Evolutionary conservation across 495 filamentous ascomycete species (phyloP).

Genomic region (Talaromyces liani): DNA sequence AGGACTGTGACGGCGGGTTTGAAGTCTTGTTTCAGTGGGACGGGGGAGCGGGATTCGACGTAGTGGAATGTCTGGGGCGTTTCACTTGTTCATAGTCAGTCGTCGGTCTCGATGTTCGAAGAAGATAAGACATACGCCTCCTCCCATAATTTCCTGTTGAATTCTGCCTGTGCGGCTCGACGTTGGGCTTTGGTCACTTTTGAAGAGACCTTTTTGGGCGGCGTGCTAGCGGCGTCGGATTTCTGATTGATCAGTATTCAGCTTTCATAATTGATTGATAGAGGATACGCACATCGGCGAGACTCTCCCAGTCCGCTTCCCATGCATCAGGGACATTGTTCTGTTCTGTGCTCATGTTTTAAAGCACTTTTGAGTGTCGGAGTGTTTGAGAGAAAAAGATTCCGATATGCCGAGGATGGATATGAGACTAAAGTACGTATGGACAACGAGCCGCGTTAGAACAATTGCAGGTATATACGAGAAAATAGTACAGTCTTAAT

Average conservation of each 20-base stretch:
- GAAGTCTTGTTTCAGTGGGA: slow-evolving; percentile 72
- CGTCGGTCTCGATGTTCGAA: background rate
- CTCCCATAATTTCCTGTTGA: slow-evolving; percentile 80
- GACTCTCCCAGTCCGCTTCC: slow-evolving; percentile 83
- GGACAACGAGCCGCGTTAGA: background rate
- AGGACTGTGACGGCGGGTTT: slow-evolving; percentile 77
- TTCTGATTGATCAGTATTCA: slow-evolving; percentile 18
- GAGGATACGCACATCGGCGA: slow-evolving; percentile 55
- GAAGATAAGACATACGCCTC: slow-evolving; percentile 60
- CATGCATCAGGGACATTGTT: slow-evolving; percentile 65
- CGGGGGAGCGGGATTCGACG: slow-evolving; percentile 54
- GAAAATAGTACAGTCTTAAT: background rate
- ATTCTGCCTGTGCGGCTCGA: slow-evolving; percentile 69
- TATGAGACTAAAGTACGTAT: background rate
- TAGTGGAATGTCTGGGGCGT: slow-evolving; percentile 63
- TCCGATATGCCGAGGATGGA: background rate
- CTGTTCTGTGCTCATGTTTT: slow-evolving; percentile 46
- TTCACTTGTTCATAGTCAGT: slow-evolving; percentile 34
- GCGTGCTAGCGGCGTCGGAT: slow-evolving; percentile 22
- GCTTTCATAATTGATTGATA: background rate
- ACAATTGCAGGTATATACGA: background rate
- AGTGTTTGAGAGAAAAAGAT: background rate
- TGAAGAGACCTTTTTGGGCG: slow-evolving; percentile 41
- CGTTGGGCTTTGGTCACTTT: slow-evolving; percentile 68
- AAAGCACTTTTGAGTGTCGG: background rate